Conservation (phyloP, 2,329 filamentous ascomycete genomes). For the Keithomyces neogunnii region DNA sequence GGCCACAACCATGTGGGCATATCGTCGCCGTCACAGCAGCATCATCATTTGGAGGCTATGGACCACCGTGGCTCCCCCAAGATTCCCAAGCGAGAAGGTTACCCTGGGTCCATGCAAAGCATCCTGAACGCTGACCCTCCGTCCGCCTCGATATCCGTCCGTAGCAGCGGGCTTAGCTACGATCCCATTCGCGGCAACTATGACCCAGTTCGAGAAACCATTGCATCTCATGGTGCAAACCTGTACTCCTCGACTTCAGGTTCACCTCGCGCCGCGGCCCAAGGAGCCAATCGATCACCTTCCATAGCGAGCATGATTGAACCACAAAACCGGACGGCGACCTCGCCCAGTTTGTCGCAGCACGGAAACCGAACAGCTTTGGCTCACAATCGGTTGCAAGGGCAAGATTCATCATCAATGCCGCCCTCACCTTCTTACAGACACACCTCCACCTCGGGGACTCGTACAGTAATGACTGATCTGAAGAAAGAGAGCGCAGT, state of each 20-base stretch:
- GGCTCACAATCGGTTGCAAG: slow-evolving; percentile 22
- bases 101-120: slow-evolving; percentile 44
- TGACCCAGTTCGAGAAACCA: slow-evolving; percentile 55
- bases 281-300: slow-evolving; percentile 49
- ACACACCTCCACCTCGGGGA: slow-evolving; percentile 22
- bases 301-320: slow-evolving; percentile 89
- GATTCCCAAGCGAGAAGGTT: slow-evolving; percentile 42
- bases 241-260: slow-evolving; percentile 34
- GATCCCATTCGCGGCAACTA: slow-evolving; percentile 80
- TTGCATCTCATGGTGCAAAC: slow-evolving; percentile 44
- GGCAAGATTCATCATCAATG: slow-evolving; percentile 27
- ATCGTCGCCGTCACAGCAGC: slow-evolving; percentile 14
- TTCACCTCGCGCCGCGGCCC: slow-evolving; percentile 39
- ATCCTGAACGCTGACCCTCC: slow-evolving; percentile 44
- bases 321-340: slow-evolving; percentile 22
- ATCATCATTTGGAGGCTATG: slow-evolving; percentile 12
- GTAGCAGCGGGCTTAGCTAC: slow-evolving; percentile 74
- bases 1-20: slow-evolving; percentile 13
- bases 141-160: slow-evolving; percentile 36
- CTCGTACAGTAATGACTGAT: slow-evolving; percentile 24
- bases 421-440: slow-evolving; percentile 34
- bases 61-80: slow-evolving; percentile 32
- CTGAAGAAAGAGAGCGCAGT: slow-evolving; percentile 27
- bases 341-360: slow-evolving; percentile 21
- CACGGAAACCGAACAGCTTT: slow-evolving; percentile 17